Evolutionary conservation across 2,329 filamentous ascomycete genomes (phyloP), one percentile per base, ranked within the genome.

Genomic region (Aspergillus sp.): DNA sequence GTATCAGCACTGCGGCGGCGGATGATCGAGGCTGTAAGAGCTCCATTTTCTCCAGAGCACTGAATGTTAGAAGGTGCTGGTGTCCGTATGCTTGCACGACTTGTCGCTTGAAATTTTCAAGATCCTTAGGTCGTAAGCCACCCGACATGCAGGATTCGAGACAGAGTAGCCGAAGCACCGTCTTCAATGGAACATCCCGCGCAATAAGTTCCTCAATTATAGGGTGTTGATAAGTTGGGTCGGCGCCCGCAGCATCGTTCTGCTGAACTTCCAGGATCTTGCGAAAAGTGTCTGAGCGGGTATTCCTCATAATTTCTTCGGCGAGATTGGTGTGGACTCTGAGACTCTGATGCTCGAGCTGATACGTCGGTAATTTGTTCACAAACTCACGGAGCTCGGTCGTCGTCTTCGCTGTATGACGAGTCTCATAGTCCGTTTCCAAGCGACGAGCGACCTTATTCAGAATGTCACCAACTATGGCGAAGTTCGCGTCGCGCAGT

Each of bases 221-320:
- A 51, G 96, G 91, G 67, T 96, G 91, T 69, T 98, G 92, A 22
- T 89, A 90, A 12, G 87, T 90, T 6, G 93, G 90, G 71, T 98
- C 95, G 9, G 90, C 87, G 32, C 93, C 93, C 0, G 93, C 93
- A 22, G 92, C 93, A 44, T 98, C 84, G 69, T 96, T 97, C 71
- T 99, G 95, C 71, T 99, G 95, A 4, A 98, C 90, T 76, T 98
- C 95, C 2, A 99, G 81, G 39, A 92, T 80, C 59, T 90, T 89
- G 63, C 89, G 90, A 78, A 99, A 99, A 56, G 90, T 85, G 67
- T 98, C 93, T 17, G 91, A 89, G 50, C 90, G 85, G 0, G 95
- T 99, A 67, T 92, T 86, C 69, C 96, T 95, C 81, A 96, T 93
- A 53, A 99, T 95, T 64, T 97, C 93, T 76, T 98, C 95, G 1